Conservation (phyloP, 2,329 filamentous ascomycete genomes). For the Arachnopeziza araneosa region DNA sequence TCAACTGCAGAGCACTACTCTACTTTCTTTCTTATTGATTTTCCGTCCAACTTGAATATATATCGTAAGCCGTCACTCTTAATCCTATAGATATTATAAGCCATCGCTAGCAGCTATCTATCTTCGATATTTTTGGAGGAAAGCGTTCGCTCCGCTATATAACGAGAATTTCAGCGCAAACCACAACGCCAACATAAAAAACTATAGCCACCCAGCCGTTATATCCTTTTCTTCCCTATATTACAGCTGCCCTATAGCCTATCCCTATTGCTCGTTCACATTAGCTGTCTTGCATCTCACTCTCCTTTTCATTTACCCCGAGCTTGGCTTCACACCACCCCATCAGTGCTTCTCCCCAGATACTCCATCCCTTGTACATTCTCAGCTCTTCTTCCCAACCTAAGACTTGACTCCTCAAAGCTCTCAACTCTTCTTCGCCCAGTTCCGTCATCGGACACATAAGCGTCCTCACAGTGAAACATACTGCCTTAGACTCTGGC, state of each 20-base stretch:
- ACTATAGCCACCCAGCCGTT: not conserved
- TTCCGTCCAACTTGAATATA: not conserved
- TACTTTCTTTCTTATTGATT: not conserved
- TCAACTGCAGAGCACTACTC: too few relatives aligned
- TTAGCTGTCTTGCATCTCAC: not conserved
- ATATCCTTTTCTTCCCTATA: not conserved
- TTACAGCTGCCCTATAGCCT: not conserved
- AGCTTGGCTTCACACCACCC: conserved; percentile 16
- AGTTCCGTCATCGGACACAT: conserved; percentile 38
- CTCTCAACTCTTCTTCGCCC: conserved; percentile 35
- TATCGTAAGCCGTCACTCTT: not conserved
- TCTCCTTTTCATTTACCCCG: not conserved
- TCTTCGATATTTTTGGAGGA: not conserved
- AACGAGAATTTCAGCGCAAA: not conserved
- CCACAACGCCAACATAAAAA: not conserved
- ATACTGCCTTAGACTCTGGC: conserved; percentile 37
- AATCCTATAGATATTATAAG: not conserved
- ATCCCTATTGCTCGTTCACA: not conserved
- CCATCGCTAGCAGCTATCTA: not conserved
- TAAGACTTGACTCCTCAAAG: conserved; percentile 37
- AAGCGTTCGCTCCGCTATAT: not conserved
- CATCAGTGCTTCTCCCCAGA: conserved; percentile 32
- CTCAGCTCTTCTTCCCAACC: conserved; percentile 41
- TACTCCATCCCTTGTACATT: conserved; percentile 38
- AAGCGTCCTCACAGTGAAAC: conserved; percentile 45